A percentile compares a stretch with the other conserved stretches of the same genome.
These are phyloP conservation scores for Arthrobotrys pseudoclavata DNA, from an alignment of 2,329 filamentous ascomycete genomes.

Conservation along the genomic window DNA sequence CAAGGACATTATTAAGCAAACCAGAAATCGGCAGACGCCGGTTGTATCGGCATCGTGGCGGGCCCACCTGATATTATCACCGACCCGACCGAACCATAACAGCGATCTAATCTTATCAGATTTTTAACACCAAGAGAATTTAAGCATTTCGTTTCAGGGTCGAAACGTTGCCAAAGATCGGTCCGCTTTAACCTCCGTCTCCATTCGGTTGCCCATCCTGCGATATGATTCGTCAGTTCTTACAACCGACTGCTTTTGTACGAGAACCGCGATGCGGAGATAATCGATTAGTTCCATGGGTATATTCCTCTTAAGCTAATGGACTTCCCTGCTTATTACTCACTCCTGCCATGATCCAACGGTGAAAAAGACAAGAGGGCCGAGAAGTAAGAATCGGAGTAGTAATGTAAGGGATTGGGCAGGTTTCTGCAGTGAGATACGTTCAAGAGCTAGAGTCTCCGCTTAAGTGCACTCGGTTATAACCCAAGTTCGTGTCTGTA, in stretches of 20 bases:
- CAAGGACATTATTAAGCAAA: too few relatives aligned
- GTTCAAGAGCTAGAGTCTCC: not conserved
- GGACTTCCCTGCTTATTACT: slow-evolving; percentile 19
- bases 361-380: slow-evolving; percentile 19
- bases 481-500: not conserved
- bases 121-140: slow-evolving; percentile 26
- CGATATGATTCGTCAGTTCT: slow-evolving; percentile 31
- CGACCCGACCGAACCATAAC: slow-evolving; percentile 5
- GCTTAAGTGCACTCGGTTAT: not conserved
- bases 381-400: not conserved
- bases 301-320: slow-evolving; percentile 23
- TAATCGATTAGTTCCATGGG: slow-evolving; percentile 24
- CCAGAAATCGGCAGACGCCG: not conserved
- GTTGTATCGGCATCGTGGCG: not conserved
- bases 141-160: slow-evolving; percentile 46
- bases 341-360: slow-evolving; percentile 6
- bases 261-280: slow-evolving; percentile 41
- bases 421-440: slow-evolving; percentile 5
- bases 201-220: slow-evolving; percentile 19
- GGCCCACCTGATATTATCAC: slow-evolving; percentile 9
- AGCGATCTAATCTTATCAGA: slow-evolving; percentile 52
- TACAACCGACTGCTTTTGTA: slow-evolving; percentile 40
- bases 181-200: slow-evolving; percentile 51
- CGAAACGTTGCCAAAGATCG: slow-evolving; percentile 42
- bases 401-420: slow-evolving; percentile 5